Percentiles rank a stretch among this genome's conserved stretches.
Conservation (phyloP, 441 rosid species). For the Gossypium davidsonii region DNA sequence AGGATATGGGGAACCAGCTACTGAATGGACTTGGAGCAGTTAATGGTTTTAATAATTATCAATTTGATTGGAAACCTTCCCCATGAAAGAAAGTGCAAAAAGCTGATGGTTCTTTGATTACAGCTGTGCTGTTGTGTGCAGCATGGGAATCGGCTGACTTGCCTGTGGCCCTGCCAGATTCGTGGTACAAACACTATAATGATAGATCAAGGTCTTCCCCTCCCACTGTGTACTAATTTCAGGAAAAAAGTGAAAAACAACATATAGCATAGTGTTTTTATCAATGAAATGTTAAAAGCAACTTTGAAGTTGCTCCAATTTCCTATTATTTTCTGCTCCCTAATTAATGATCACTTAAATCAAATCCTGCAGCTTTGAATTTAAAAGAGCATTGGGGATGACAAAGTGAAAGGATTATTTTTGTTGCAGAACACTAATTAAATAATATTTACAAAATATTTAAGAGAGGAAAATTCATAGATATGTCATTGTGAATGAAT, state of each 20-base stretch:
- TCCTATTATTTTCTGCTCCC: not conserved
- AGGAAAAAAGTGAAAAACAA: conserved; percentile 34
- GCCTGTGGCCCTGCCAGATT: conserved; percentile 33
- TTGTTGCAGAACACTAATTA: not conserved
- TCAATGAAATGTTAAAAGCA: conserved; percentile 40
- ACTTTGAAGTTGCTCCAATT: conserved; percentile 25
- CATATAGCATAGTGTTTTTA: conserved; percentile 44
- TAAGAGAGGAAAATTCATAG: not conserved
- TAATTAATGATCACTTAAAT: not conserved
- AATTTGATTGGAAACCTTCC: conserved; percentile 74
- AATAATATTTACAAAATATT: not conserved
- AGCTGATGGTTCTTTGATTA: conserved; percentile 21
- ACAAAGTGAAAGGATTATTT: not conserved
- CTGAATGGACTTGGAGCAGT: conserved; percentile 72
- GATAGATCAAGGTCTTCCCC: conserved; percentile 26
- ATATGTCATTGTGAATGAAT: not conserved
- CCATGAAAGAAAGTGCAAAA: conserved; percentile 28
- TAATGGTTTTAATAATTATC: conserved; percentile 72
- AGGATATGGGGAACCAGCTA: conserved; percentile 72
- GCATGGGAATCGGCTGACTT: conserved; percentile 32
- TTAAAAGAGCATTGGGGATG: not conserved
- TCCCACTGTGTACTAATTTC: conserved; percentile 52
- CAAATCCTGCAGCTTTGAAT: not conserved
- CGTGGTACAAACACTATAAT: conserved; percentile 12
- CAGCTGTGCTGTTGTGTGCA: conserved; percentile 33